These are phyloP conservation scores for Termitomyces sp. DNA, from an alignment of 768 basidiomycete genomes.

Conservation along the genomic window DNA sequence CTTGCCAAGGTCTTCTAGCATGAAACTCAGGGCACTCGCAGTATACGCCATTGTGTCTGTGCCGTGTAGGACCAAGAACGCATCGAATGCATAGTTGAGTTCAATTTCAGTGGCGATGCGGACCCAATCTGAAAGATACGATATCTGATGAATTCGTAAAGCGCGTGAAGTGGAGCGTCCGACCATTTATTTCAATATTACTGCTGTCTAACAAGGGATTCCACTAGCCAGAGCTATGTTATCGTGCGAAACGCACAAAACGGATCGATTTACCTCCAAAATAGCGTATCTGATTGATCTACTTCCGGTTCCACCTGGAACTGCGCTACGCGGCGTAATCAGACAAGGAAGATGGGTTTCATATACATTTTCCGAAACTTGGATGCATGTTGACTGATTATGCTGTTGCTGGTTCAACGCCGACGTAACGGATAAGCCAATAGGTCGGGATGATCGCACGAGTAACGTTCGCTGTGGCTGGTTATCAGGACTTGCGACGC, in stretches of 20 bases:
- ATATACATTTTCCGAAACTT: constrained; percentile 58
- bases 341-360: constrained; percentile 71
- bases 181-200: constrained; percentile 80
- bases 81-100: constrained; percentile 88
- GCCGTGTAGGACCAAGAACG: constrained; percentile 87
- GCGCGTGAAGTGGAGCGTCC: neutral
- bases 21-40: constrained; percentile 82
- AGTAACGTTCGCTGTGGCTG: constrained; percentile 35
- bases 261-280: constrained; percentile 51
- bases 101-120: constrained; percentile 89
- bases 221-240: constrained; percentile 49
- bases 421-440: constrained; percentile 40
- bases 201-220: constrained; percentile 83
- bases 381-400: constrained; percentile 35
- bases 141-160: constrained; percentile 1
- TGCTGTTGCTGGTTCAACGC: constrained; percentile 19
- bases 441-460: constrained; percentile 68
- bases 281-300: constrained; percentile 85
- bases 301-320: constrained; percentile 50
- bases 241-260: constrained; percentile 4
- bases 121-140: constrained; percentile 68
- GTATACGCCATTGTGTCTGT: constrained; percentile 92
- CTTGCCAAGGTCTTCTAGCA: constrained; percentile 90
- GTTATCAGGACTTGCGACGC: constrained; percentile 14
- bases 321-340: constrained; percentile 68